Conservation (phyloP, 805 yeast species). For the Teunomyces funiuensis region DNA sequence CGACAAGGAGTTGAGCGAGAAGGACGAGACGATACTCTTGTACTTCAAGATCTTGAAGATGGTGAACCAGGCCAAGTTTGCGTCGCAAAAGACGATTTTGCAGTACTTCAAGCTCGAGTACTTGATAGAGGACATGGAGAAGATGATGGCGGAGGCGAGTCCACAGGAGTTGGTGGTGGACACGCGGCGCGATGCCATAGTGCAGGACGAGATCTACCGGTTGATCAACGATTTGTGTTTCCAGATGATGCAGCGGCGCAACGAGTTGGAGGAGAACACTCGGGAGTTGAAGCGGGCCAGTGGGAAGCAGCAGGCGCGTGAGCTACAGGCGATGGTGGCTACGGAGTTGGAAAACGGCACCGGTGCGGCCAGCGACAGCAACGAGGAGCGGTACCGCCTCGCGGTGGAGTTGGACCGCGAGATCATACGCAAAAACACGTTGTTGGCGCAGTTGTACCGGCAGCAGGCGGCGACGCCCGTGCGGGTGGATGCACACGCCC, state of each 20-base stretch:
- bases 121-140: conserved; percentile 27
- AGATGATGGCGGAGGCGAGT: conserved; percentile 11
- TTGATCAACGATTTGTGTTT: conserved; percentile 39
- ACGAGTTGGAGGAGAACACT: conserved; percentile 24
- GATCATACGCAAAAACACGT: conserved; percentile 20
- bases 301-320: conserved; percentile 11
- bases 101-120: conserved; percentile 33
- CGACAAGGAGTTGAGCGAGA: conserved; percentile 37
- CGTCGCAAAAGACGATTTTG: conserved; percentile 28
- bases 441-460: conserved; percentile 17
- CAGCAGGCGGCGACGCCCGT: conserved; percentile 24
- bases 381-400: conserved; percentile 16
- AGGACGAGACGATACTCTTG: conserved; percentile 32
- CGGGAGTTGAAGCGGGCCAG: conserved; percentile 10
- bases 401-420: conserved; percentile 29
- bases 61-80: conserved; percentile 24
- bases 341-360: not conserved
- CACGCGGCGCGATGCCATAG: conserved; percentile 28
- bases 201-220: conserved; percentile 42
- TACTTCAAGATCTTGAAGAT: conserved; percentile 25
- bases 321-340: not conserved
- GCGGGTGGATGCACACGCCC: not conserved
- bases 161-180: conserved; percentile 21
- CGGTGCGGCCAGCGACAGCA: not conserved
- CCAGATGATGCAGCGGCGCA: conserved; percentile 32